Conservation (phyloP, 129 eudicot genomes). For the Gnaphalium uliginosum region DNA sequence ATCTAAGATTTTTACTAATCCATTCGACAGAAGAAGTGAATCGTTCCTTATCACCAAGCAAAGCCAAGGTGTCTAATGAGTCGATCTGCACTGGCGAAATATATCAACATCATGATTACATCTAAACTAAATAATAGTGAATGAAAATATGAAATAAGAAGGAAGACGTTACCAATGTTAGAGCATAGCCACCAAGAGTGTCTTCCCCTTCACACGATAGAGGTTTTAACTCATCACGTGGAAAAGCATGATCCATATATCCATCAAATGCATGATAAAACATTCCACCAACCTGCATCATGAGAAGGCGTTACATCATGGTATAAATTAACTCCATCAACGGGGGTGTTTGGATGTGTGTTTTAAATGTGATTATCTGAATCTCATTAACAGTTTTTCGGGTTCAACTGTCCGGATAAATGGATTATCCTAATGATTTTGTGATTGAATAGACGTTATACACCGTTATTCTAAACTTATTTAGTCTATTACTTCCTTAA, state of each 20-base stretch:
- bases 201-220: constrained; percentile 93
- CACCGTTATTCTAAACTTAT: not conserved
- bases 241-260: constrained; percentile 96
- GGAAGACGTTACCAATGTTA: constrained; percentile 73
- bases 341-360: not conserved
- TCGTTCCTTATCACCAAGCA: constrained; percentile 83
- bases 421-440: not conserved
- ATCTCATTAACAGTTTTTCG: not conserved
- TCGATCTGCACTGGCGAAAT: constrained; percentile 67
- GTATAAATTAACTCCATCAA: not conserved
- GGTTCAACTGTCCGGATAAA: not conserved
- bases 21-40: constrained; percentile 90
- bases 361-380: not conserved
- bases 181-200: constrained; percentile 95
- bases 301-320: not conserved
- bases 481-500: not conserved
- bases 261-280: constrained; percentile 98
- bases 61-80: constrained; percentile 87
- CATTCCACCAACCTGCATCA: constrained; percentile 77
- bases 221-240: constrained; percentile 89
- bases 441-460: not conserved
- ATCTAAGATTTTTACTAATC: constrained; percentile 95
- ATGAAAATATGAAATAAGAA: constrained; percentile 14
- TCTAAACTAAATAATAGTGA: not conserved
- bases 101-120: constrained; percentile 17